Conservation (phyloP, 2,329 filamentous ascomycete species). For the Nemania abortiva region DNA sequence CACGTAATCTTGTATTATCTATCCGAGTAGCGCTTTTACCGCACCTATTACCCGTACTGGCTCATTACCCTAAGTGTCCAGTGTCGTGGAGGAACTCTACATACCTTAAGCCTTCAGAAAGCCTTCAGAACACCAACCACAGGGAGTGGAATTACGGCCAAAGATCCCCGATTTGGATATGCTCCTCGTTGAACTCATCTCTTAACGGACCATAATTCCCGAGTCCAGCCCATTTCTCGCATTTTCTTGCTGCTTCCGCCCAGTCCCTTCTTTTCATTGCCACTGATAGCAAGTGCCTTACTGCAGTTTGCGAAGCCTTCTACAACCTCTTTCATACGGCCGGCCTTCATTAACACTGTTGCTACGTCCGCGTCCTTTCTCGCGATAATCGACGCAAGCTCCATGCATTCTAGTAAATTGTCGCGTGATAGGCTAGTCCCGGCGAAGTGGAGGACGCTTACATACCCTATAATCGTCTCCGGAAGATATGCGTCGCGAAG, state of each 20-base stretch:
- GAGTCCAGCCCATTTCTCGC: constrained; percentile 71
- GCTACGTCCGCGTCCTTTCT: constrained; percentile 76
- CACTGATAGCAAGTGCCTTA: constrained; percentile 73
- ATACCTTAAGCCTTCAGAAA: constrained; percentile 26
- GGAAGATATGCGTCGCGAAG: constrained; percentile 86
- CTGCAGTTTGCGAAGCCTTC: constrained; percentile 82
- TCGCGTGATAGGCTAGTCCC: constrained; percentile 81
- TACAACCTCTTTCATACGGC: constrained; percentile 80
- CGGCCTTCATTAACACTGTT: constrained; percentile 70
- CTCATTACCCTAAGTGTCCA: constrained; percentile 17
- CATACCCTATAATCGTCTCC: constrained; percentile 85
- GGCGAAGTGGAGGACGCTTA: constrained; percentile 82
- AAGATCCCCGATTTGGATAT: background rate
- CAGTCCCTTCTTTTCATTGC: constrained; percentile 65
- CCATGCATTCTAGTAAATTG: constrained; percentile 85
- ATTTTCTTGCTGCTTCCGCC: constrained; percentile 69
- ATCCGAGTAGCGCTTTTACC: background rate
- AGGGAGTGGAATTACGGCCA: constrained; percentile 6
- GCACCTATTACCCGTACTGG: background rate
- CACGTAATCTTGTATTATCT: background rate
- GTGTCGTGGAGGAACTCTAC: constrained; percentile 5
- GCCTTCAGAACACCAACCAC: constrained; percentile 28
- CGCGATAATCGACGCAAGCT: constrained; percentile 81
- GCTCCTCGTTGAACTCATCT: constrained; percentile 44
- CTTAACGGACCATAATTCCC: constrained; percentile 72